Percentiles rank a stretch among this genome's conserved stretches.
Conservation (phyloP, 257 asterid species). For the Solanum stenotomum region DNA sequence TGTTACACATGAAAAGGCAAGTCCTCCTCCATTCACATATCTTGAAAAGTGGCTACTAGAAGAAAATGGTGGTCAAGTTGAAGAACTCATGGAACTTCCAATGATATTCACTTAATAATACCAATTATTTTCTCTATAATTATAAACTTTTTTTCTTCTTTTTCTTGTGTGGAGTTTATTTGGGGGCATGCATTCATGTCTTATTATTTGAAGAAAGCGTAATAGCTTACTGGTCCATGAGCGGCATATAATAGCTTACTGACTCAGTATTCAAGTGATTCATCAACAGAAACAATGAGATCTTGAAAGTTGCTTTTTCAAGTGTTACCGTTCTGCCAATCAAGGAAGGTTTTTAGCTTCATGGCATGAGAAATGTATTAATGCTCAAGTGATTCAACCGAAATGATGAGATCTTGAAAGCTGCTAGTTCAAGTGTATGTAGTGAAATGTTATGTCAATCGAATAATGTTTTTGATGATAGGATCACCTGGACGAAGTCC, state of each 20-base stretch:
- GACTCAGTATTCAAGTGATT: background rate
- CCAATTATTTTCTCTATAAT: background rate
- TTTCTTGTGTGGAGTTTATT: background rate
- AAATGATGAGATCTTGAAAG: background rate
- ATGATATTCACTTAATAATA: conserved; percentile 37
- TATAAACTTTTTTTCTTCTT: background rate
- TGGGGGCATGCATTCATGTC: background rate
- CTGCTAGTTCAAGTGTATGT: background rate
- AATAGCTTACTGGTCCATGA: background rate
- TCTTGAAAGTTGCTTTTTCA: background rate
- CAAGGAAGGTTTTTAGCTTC: background rate
- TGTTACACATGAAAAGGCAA: conserved; percentile 20
- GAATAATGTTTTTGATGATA: background rate
- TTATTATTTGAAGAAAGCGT: background rate
- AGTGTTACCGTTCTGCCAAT: background rate
- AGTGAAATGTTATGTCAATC: background rate
- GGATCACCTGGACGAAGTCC: background rate
- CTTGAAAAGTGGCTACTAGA: conserved; percentile 89
- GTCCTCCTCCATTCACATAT: conserved; percentile 54
- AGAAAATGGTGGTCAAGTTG: conserved; percentile 62
- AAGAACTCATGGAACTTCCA: conserved; percentile 55
- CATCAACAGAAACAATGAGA: background rate
- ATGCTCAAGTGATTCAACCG: background rate
- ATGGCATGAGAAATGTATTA: background rate
- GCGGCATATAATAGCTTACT: no score